Conservation (phyloP, 495 filamentous ascomycete genomes). For the Margaritispora aquatica region DNA sequence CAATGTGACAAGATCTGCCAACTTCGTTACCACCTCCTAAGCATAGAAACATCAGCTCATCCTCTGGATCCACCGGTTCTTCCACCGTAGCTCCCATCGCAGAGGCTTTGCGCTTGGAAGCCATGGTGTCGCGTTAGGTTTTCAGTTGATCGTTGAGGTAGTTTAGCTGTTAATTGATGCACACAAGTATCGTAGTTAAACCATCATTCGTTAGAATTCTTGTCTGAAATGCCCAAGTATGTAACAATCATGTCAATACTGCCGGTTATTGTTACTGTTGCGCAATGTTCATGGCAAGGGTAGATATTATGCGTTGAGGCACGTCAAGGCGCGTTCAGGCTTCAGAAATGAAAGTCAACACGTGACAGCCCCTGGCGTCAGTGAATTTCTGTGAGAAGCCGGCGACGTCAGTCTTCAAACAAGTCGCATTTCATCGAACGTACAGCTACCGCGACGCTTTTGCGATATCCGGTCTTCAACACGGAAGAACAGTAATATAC, state of each 20-base stretch:
- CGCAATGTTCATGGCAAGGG: no score
- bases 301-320: no score
- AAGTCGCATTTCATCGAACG: background rate
- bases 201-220: background rate
- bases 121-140: constrained; percentile 41
- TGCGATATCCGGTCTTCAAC: background rate
- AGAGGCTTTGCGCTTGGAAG: constrained; percentile 64
- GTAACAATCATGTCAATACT: no score
- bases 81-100: constrained; percentile 58
- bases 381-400: no score
- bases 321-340: no score
- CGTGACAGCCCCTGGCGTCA: no score
- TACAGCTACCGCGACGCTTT: background rate
- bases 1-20: constrained; percentile 92
- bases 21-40: constrained; percentile 96
- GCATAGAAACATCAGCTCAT: constrained; percentile 89
- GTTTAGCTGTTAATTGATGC: background rate
- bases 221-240: background rate
- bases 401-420: no score
- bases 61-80: constrained; percentile 68
- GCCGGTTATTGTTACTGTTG: no score
- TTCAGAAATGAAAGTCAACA: no score
- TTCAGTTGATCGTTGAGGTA: background rate
- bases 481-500: background rate
- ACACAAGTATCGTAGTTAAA: background rate